These are phyloP conservation scores for Aurifilum marmelostoma DNA, from an alignment of 2,329 filamentous ascomycete species.

Conservation along the genomic window DNA sequence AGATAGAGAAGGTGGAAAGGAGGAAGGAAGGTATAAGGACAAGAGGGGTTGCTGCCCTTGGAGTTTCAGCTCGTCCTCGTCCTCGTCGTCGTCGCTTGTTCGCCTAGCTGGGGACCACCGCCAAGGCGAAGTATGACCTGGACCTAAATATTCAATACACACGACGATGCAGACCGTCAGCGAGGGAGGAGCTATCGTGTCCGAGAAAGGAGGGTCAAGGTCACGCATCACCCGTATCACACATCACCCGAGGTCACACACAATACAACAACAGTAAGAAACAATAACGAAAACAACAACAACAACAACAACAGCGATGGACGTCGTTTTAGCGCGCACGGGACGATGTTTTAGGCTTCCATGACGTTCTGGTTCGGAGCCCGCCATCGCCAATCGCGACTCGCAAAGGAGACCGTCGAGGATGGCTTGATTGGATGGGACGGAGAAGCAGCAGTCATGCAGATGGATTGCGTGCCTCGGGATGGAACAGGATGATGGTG, in stretches of 20 bases:
- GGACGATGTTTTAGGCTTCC: neutral
- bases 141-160: neutral
- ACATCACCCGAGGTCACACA: neutral
- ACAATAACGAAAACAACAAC: neutral
- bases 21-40: neutral
- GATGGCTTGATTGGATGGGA: neutral
- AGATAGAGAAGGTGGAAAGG: neutral
- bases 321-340: neutral
- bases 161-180: neutral
- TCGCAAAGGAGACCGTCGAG: neutral
- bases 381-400: neutral
- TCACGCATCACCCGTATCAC: neutral
- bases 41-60: neutral
- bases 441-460: neutral
- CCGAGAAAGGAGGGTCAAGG: neutral
- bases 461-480: constrained; percentile 9
- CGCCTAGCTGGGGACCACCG: neutral
- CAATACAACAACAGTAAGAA: neutral
- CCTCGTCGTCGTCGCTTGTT: neutral
- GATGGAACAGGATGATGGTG: neutral
- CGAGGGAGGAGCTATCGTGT: neutral
- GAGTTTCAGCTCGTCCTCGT: neutral
- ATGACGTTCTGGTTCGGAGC: neutral
- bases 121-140: neutral
- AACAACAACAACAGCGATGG: neutral